Base-by-base conservation (phyloP, 164 flowering plant genomes). In the Warburgia ugandensis region DNA sequence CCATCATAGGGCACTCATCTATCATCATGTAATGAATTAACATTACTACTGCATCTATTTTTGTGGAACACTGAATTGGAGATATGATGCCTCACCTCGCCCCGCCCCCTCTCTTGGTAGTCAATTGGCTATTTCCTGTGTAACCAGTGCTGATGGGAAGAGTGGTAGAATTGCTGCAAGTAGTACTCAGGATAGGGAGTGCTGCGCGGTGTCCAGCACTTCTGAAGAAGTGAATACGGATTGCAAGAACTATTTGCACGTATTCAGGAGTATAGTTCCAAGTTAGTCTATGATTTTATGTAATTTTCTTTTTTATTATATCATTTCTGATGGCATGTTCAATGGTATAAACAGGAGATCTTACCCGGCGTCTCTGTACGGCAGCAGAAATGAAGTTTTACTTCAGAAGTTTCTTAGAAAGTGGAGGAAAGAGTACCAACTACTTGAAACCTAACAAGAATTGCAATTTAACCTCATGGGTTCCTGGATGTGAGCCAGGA, bases 401-500 rank as follows among this genome's bases (percentile, higher is more conserved):
- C 59, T 77, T 80, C 57, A 50, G 20, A 13, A 70, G 77, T 59
- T 73, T 79, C 54, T 41, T 63, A 41, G 67, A 47, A 13, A 56
- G 62, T 10, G 73, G 53, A 5, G 27, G 73, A 29, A 73, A 58
- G 62, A 64, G 53, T 45, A 49, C 77, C 45, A 69, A 63, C 43
- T 72, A 71, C 61, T 59, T 92, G 60, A 73, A 59, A 55, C 94
- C 83, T 20, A 92, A 92, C 69, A 76, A 70, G 70, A 92, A 92
- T 62, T 92, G 97, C 46, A 92, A 92, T 62, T 60, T 81, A 53
- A 68, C 86, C 5, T 55, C 75, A 1, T 89, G 96, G 97, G 65
- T 73, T 44, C n/a, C 74, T 43, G 99, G 99, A 17, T 92, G 97
- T 68, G 97, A 92, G 69, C 92, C 97, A 7, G 99, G 99, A 39